Evolutionary conservation across 208 protist genomes (phyloP).

Genomic region (Borovskyia barvae): DNA sequence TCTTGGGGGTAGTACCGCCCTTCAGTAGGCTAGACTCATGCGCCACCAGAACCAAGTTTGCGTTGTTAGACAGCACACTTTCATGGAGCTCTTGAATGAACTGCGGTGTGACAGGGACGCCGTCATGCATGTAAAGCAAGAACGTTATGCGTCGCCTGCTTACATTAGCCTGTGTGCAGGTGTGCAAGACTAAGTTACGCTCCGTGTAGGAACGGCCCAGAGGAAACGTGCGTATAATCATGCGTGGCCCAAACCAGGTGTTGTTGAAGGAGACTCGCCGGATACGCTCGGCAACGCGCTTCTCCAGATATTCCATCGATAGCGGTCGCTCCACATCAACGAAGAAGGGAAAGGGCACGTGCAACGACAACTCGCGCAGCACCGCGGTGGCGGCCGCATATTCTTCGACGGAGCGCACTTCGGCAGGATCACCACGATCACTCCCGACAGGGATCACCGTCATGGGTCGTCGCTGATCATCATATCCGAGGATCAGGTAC

Average conservation of each 20-base stretch:
- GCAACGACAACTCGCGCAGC: constrained; percentile 60
- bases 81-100: constrained; percentile 51
- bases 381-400: constrained; percentile 53
- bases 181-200: constrained; percentile 76
- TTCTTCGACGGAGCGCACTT: constrained; percentile 47
- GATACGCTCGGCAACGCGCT: constrained; percentile 76
- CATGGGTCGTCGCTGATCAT: constrained; percentile 75
- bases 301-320: constrained; percentile 57
- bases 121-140: constrained; percentile 68
- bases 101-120: constrained; percentile 62
- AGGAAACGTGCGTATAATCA: constrained; percentile 81
- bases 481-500: constrained; percentile 68
- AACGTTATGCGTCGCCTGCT: constrained; percentile 81
- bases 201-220: constrained; percentile 75
- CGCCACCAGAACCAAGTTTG: constrained; percentile 77
- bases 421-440: constrained; percentile 14
- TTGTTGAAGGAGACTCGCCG: constrained; percentile 81
- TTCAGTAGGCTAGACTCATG: constrained; percentile 65
- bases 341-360: constrained; percentile 79
- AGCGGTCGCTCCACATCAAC: constrained; percentile 70
- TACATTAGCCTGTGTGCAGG: constrained; percentile 81
- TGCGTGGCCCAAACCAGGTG: constrained; percentile 74
- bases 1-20: constrained; percentile 42
- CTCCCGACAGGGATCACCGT: constrained; percentile 66
- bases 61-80: constrained; percentile 63